Percentiles rank a stretch among this genome's conserved stretches.
phyloP scores from a whole-genome alignment of 2,329 filamentous ascomycete genomes.

The Phyllosticta citriasiana region DNA sequence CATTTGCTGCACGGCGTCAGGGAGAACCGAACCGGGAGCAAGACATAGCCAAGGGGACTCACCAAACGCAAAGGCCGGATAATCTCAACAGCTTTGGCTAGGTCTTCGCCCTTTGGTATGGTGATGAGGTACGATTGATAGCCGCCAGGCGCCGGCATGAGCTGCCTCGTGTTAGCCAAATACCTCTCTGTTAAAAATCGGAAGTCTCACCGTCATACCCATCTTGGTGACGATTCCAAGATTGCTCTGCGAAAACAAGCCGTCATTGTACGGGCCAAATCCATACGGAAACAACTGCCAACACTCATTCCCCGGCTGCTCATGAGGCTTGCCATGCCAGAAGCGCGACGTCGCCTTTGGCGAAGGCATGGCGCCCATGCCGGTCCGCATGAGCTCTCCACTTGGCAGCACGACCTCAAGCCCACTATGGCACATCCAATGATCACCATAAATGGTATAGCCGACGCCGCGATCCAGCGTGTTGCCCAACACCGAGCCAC shows the following conservation, averaged over 20 bases:
- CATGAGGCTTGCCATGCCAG: background rate
- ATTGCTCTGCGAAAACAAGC: slow-evolving; percentile 27
- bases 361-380: slow-evolving; percentile 31
- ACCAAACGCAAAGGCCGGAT: slow-evolving; percentile 34
- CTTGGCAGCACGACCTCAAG: slow-evolving; percentile 35
- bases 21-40: background rate
- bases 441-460: slow-evolving; percentile 29
- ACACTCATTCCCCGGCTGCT: slow-evolving; percentile 16
- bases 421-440: slow-evolving; percentile 36
- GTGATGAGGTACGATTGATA: slow-evolving; percentile 37
- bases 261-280: slow-evolving; percentile 28
- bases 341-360: slow-evolving; percentile 7
- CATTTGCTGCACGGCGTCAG: slow-evolving; percentile 16
- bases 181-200: background rate
- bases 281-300: slow-evolving; percentile 27
- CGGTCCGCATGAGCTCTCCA: slow-evolving; percentile 30
- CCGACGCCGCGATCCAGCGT: slow-evolving; percentile 26
- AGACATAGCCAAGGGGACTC: background rate
- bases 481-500: slow-evolving; percentile 27
- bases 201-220: slow-evolving; percentile 30
- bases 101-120: slow-evolving; percentile 40
- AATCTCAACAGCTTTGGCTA: slow-evolving; percentile 39
- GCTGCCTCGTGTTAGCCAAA: slow-evolving; percentile 18
- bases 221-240: slow-evolving; percentile 37
- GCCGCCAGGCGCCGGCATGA: slow-evolving; percentile 45